Evolutionary conservation across 208 protist species (phyloP).

Genomic region (Paratrypanosoma confusum): DNA sequence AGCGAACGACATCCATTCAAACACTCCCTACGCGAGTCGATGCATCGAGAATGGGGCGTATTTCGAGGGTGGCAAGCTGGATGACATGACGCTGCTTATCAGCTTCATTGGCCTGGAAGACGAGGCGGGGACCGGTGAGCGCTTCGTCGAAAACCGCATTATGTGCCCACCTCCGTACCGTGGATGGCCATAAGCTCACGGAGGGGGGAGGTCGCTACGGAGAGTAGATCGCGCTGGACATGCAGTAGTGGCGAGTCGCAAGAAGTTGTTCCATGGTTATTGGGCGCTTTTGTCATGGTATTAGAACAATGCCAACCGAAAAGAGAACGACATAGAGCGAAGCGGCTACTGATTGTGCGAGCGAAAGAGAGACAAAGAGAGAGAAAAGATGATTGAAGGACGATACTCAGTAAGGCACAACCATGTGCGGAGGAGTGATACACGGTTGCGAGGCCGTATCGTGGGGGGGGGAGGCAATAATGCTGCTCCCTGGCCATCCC

Average conservation of each 20-base stretch:
- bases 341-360: no score
- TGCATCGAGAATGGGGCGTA: conserved; percentile 46
- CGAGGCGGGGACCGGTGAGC: conserved; percentile 26
- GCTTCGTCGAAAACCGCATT: conserved; percentile 23
- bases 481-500: no score
- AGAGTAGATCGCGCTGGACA: no score
- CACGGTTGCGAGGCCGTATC: no score
- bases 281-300: no score
- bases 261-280: no score
- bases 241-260: no score
- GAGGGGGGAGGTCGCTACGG: no score
- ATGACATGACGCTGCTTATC: conserved; percentile 61
- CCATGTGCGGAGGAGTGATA: not conserved
- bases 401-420: not conserved
- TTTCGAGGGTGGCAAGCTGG: conserved; percentile 66
- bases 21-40: conserved; percentile 53
- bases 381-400: not conserved
- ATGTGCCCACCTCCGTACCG: conserved; percentile 40
- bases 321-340: no score
- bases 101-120: conserved; percentile 45
- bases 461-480: no score
- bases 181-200: conserved; percentile 63
- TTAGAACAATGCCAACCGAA: no score
- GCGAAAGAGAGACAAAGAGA: not conserved
- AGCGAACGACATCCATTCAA: conserved; percentile 28